Evolutionary conservation across 116 monocot genomes (phyloP).

Genomic region (Phalaenopsis hybrid): DNA sequence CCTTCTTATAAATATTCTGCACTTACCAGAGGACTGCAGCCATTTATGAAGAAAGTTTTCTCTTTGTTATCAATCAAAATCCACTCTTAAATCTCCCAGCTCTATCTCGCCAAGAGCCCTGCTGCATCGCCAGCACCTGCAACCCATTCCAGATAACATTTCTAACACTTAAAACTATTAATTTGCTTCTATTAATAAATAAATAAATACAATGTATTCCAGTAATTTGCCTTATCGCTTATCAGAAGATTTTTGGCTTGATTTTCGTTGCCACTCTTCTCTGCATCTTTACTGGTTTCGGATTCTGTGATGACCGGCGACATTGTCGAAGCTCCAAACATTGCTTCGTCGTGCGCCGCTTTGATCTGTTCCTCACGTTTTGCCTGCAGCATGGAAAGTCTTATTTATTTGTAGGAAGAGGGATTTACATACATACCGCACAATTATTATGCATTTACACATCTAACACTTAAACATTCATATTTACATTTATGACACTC

Average conservation of each 20-base stretch:
- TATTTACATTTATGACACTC: too few relatives aligned
- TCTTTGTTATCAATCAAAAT: conserved; percentile 6
- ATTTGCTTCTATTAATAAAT: not conserved
- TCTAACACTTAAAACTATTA: not conserved
- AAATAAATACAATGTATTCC: too few relatives aligned
- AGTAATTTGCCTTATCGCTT: conserved; percentile 51
- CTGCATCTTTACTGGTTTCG: conserved; percentile 11
- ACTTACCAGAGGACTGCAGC: too few relatives aligned
- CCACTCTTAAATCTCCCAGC: conserved; percentile 30
- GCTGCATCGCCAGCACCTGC: conserved; percentile 61
- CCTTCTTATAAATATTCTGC: too few relatives aligned
- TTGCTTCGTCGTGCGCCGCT: conserved; percentile 86
- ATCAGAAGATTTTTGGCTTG: conserved; percentile 22
- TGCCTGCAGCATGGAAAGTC: conserved; percentile 30
- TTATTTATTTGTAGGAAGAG: not conserved
- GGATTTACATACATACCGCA: too few relatives aligned
- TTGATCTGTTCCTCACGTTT: conserved; percentile 75
- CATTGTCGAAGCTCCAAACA: conserved; percentile 64
- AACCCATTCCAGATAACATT: conserved; percentile 5
- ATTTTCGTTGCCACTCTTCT: conserved; percentile 8
- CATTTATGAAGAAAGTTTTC: too few relatives aligned
- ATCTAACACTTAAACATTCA: too few relatives aligned
- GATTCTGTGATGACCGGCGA: conserved; percentile 18
- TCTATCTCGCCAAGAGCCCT: conserved; percentile 90
- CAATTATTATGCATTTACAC: too few relatives aligned